These are phyloP conservation scores for Chondrus crispus DNA, from an alignment of 23 red algal genomes.

Conservation along the genomic window DNA sequence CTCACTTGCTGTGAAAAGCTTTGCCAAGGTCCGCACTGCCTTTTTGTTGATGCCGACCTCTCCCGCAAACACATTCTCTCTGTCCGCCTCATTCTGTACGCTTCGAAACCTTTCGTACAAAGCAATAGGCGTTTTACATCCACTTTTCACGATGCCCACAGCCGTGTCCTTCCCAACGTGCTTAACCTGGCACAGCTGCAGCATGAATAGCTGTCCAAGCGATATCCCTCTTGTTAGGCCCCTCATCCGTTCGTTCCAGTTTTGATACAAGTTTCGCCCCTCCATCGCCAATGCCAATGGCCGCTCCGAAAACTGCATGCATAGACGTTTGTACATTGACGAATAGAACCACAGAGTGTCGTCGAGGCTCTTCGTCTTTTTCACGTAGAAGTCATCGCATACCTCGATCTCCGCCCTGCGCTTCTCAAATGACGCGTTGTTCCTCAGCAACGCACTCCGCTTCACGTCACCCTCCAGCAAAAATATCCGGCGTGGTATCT, in stretches of 20 bases:
- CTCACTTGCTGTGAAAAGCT: too few relatives aligned
- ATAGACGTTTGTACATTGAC: constrained; percentile 23
- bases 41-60: too few relatives aligned
- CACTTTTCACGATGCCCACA: constrained; percentile 12
- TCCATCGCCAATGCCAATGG: background rate
- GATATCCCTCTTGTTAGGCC: background rate
- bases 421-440: background rate
- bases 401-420: constrained; percentile 51
- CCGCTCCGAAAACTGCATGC: background rate
- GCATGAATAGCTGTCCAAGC: constrained; percentile 51
- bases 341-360: constrained; percentile 50
- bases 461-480: constrained; percentile 54
- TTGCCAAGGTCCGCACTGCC: too few relatives aligned
- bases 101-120: constrained; percentile 30
- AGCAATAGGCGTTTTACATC: constrained; percentile 34
- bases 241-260: constrained; percentile 12
- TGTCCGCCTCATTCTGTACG: too few relatives aligned
- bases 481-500: constrained; percentile 19
- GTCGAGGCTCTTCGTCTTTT: constrained; percentile 36
- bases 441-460: background rate
- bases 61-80: too few relatives aligned
- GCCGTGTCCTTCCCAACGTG: constrained; percentile 16
- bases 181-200: constrained; percentile 37
- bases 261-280: constrained; percentile 5
- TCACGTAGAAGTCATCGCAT: constrained; percentile 58